Evolutionary conservation across 2,329 filamentous ascomycete species (phyloP).

Genomic region (Byssochlamys sp.): DNA sequence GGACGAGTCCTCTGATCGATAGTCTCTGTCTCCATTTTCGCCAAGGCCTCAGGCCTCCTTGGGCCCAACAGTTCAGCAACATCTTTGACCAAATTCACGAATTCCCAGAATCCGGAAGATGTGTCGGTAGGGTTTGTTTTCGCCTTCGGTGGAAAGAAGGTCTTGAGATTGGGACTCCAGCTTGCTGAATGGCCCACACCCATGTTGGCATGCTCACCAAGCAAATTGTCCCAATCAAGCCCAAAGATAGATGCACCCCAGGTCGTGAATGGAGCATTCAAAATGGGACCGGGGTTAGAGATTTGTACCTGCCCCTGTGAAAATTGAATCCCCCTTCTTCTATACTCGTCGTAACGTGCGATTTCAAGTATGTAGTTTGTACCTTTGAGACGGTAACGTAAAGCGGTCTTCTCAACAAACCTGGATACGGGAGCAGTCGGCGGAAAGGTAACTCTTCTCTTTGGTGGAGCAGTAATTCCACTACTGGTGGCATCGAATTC

Average conservation of each 20-base stretch:
- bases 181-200: constrained; percentile 24
- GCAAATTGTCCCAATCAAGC: constrained; percentile 32
- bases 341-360: constrained; percentile 33
- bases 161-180: constrained; percentile 22
- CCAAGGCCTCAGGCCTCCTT: constrained; percentile 3
- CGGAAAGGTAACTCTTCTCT: constrained; percentile 23
- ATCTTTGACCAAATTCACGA: constrained; percentile 25
- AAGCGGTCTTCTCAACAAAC: constrained; percentile 30
- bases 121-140: constrained; percentile 9
- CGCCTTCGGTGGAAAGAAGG: constrained; percentile 26
- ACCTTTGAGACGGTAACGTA: constrained; percentile 30
- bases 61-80: constrained; percentile 24
- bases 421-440: constrained; percentile 16
- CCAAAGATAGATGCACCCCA: constrained; percentile 32
- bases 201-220: constrained; percentile 28
- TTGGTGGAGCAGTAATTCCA: constrained; percentile 16
- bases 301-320: constrained; percentile 7
- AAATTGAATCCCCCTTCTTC: constrained; percentile 5
- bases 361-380: constrained; percentile 36
- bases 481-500: constrained; percentile 9
- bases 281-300: constrained; percentile 10
- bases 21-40: not conserved
- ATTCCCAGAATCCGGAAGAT: constrained; percentile 24
- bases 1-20: not conserved
- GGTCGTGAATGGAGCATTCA: constrained; percentile 16